These are phyloP conservation scores for Moringa oleifera DNA, from an alignment of 345 rosid genomes.

Conservation along the genomic window DNA sequence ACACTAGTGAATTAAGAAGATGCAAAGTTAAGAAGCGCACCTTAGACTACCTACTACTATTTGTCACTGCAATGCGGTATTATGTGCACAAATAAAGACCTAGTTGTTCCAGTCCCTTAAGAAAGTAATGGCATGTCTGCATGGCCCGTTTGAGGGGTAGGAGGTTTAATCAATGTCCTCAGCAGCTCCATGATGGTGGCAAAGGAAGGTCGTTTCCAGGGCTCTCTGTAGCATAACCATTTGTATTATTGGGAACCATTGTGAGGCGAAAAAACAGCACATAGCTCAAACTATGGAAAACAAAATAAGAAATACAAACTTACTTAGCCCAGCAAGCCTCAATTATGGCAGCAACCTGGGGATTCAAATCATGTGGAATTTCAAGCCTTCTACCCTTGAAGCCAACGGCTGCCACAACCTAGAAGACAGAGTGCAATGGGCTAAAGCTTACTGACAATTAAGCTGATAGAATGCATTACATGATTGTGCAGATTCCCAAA, in stretches of 20 bases:
- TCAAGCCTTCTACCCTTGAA: conserved; percentile 89
- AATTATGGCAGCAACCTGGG: conserved; percentile 72
- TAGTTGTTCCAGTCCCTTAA: conserved; percentile 18
- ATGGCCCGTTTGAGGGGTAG: conserved; percentile 50
- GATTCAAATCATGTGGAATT: conserved; percentile 78
- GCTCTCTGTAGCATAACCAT: conserved; percentile 52
- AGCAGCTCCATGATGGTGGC: conserved; percentile 73
- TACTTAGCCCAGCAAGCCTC: conserved; percentile 95
- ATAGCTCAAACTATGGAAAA: neutral
- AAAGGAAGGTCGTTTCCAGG: conserved; percentile 98
- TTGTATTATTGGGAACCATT: neutral
- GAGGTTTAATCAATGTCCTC: conserved; percentile 63
- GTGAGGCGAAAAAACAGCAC: neutral
- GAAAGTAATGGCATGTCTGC: conserved; percentile 43
- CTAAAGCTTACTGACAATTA: conserved; percentile 1
- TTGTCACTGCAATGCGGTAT: conserved; percentile 44
- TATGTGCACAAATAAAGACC: conserved; percentile 51
- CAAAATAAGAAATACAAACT: conserved; percentile 21
- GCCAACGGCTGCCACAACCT: conserved; percentile 99
- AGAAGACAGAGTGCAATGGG: conserved; percentile 6
- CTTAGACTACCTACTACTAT: conserved; percentile 37
- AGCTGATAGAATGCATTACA: conserved; percentile 2
- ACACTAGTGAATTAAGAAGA: neutral
- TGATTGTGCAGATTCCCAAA: neutral
- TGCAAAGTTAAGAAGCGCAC: conserved; percentile 18